Conservation (phyloP, 352 stramenopile genomes). For the Globisporangium paddicum region DNA sequence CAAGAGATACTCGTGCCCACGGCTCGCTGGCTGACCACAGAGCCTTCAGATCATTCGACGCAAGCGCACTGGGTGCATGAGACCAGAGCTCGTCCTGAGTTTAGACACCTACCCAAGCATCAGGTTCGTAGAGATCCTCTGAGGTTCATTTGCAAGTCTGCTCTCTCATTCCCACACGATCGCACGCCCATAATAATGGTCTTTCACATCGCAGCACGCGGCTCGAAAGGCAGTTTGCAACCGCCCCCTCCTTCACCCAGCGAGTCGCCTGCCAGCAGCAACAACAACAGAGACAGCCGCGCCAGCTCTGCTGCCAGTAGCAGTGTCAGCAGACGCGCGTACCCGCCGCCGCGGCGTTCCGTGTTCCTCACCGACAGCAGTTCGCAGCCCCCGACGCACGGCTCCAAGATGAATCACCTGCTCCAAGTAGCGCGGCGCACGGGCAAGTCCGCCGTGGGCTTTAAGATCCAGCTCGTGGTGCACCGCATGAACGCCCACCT, state of each 20-base stretch:
- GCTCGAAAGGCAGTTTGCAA: constrained; percentile 5
- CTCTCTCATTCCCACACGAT: neutral
- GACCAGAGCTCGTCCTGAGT: neutral
- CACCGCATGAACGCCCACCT: constrained; percentile 60
- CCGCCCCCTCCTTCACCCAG: neutral
- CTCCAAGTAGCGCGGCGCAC: constrained; percentile 59
- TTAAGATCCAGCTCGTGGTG: constrained; percentile 68
- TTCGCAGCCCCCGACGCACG: neutral
- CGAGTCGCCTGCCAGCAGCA: constrained; percentile 2
- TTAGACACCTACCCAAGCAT: neutral
- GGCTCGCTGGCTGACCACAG: neutral
- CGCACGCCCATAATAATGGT: constrained; percentile 5
- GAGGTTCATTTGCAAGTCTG: neutral
- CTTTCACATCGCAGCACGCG: constrained; percentile 3
- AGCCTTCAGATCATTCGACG: neutral
- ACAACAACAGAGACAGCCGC: constrained; percentile 3
- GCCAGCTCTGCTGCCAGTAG: neutral
- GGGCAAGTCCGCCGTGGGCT: constrained; percentile 50
- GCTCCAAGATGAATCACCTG: constrained; percentile 50
- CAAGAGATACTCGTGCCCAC: neutral
- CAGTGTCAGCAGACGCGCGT: neutral
- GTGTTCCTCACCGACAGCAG: neutral
- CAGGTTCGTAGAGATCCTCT: neutral
- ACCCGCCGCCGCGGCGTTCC: constrained; percentile 4
- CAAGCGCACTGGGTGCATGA: neutral